These are phyloP conservation scores for Populus nigra DNA, from an alignment of 345 rosid species.

Conservation along the genomic window DNA sequence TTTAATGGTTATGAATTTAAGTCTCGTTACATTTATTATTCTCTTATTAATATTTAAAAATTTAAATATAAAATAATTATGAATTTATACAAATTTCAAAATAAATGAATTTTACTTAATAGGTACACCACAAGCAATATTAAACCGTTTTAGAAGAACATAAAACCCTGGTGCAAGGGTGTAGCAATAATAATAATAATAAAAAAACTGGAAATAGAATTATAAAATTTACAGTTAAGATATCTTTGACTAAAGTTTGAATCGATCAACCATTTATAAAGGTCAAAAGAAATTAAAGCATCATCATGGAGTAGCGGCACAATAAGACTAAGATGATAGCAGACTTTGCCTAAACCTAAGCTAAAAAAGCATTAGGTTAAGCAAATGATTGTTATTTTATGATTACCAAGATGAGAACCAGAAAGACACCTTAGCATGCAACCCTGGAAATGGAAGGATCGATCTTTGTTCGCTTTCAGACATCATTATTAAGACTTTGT, in stretches of 20 bases:
- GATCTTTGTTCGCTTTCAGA: constrained; percentile 27
- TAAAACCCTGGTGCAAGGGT: neutral
- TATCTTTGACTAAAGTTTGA: neutral
- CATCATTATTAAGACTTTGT: constrained; percentile 31
- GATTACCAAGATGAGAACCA: constrained; percentile 14
- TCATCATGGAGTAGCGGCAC: neutral
- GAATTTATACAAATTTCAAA: too few species aligned
- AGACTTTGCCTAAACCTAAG: constrained; percentile 2
- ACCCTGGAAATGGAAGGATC: constrained; percentile 31
- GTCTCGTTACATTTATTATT: too few species aligned
- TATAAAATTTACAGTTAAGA: neutral
- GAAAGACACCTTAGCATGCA: constrained; percentile 8
- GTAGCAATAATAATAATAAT: neutral
- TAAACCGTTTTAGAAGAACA: too few species aligned
- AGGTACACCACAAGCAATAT: too few species aligned
- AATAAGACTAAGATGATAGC: neutral
- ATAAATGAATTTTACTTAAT: too few species aligned
- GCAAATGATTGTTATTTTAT: neutral
- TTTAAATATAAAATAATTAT: too few species aligned
- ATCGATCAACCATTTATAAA: neutral
- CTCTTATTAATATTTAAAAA: too few species aligned
- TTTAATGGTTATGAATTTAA: too few species aligned
- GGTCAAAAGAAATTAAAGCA: neutral
- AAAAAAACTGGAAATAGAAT: neutral
- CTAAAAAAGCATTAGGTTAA: neutral